Evolutionary conservation across 129 eudicot species (phyloP), one percentile per base, ranked within the genome.

Genomic region (Lonicera japonica): DNA sequence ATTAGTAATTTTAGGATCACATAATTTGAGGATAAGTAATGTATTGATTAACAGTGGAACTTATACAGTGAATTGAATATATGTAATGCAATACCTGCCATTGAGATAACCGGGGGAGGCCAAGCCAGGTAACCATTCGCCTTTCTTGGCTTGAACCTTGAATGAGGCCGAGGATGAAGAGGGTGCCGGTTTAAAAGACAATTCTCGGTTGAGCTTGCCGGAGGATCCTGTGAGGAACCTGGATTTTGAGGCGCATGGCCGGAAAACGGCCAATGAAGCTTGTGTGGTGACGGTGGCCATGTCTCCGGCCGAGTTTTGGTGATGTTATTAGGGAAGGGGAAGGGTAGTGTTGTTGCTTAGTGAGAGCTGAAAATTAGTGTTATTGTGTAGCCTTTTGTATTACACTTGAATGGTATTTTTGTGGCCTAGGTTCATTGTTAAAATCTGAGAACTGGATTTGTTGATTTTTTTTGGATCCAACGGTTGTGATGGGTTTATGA

Each of bases 61-160:
- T 4, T 43, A 43, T 11, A 43, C 2, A 43, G 16, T 8, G 50
- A 4, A 38, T 29, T 29, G 36, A 14, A 43, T 43, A 10, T 43
- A 8, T 4, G 13, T 50, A 50, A 8, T 4, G 13, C 15, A 50
- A 0, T 80, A 92, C 98, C 96, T 88, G 64, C 99, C 99, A 53
- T 71, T 63, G 20, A 94, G 96, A 71, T 94, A 94, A 52, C 60
- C 76, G 24, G 99, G 99, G 22, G 97, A 90, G 52, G 97, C 70
- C 72, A 94, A 60, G 11, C 96, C 99, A 0, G 96, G 99, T 48
- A 94, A 77, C 99, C 99, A 94, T 64, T 85, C 80, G 4, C 99
- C 99, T 72, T 92, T 87, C 78, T 94, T 94, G 21, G 99, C 95
- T 70, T 94, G 82, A 64, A 94, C 80, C 65, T 80, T 94, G 66